phyloP scores from a whole-genome alignment of 495 filamentous ascomycete species.

The Penicillium riverlandense region DNA sequence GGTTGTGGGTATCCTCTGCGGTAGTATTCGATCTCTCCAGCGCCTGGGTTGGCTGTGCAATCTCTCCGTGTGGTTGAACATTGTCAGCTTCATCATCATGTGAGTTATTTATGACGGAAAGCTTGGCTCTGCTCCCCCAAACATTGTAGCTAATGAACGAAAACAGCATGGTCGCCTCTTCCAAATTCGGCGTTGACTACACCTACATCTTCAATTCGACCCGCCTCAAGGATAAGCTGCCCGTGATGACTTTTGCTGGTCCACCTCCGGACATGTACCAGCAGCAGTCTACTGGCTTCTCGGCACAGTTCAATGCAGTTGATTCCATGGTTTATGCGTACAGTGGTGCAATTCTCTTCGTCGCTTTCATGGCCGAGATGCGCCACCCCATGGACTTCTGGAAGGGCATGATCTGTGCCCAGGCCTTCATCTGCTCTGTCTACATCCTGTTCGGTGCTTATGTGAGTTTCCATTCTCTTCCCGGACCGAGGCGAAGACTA shows the following conservation, averaged over 20 bases:
- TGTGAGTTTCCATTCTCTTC: background rate
- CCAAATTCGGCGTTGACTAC: no score
- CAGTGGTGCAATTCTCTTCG: conserved; percentile 43
- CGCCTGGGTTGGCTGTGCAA: conserved; percentile 20
- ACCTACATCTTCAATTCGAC: no score
- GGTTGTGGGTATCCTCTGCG: conserved; percentile 36
- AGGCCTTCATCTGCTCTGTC: conserved; percentile 43
- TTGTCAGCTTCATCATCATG: conserved; percentile 11
- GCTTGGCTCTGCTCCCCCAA: no score
- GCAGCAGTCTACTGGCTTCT: conserved; percentile 3
- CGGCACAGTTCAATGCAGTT: conserved; percentile 13
- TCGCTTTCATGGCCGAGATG: conserved; percentile 62
- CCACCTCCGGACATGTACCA: conserved; percentile 11
- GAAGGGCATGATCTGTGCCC: conserved; percentile 48
- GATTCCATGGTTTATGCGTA: conserved; percentile 34
- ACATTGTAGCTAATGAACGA: no score
- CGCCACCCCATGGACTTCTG: conserved; percentile 54
- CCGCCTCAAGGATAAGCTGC: no score
- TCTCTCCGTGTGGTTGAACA: conserved; percentile 19
- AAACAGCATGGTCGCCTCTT: no score
- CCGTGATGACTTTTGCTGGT: background rate
- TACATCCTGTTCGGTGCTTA: conserved; percentile 54
- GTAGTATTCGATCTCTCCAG: conserved; percentile 30
- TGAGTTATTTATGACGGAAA: no score
- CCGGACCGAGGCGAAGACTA: no score